These are phyloP conservation scores for Nemania abortiva DNA, from an alignment of 2,329 filamentous ascomycete species.

Conservation along the genomic window DNA sequence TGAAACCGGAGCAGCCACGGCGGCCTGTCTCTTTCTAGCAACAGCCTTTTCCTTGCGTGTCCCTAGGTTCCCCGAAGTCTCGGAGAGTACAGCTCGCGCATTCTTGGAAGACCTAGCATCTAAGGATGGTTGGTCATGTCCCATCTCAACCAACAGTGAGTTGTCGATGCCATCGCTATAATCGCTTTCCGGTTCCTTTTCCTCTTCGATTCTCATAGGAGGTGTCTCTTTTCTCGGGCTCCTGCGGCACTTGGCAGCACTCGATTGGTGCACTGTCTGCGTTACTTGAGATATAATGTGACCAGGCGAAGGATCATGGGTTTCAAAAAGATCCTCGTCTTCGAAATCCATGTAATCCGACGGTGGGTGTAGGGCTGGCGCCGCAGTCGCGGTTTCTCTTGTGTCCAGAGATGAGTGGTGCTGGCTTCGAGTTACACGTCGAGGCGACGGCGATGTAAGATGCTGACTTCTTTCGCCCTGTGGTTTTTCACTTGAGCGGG, in stretches of 20 bases:
- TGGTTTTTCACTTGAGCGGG: conserved; percentile 34
- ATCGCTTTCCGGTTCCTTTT: conserved; percentile 55
- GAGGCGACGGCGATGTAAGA: conserved; percentile 35
- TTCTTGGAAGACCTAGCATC: conserved; percentile 42
- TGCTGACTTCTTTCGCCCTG: conserved; percentile 31
- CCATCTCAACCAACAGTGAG: conserved; percentile 64
- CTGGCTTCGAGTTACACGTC: conserved; percentile 37
- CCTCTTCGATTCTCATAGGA: conserved; percentile 36
- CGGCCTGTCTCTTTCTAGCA: conserved; percentile 51
- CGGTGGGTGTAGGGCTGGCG: conserved; percentile 32
- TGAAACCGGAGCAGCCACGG: conserved; percentile 56
- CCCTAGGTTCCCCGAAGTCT: conserved; percentile 62
- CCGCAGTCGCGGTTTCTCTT: conserved; percentile 33
- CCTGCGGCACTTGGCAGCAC: conserved; percentile 38
- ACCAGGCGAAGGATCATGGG: conserved; percentile 36
- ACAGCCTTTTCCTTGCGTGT: conserved; percentile 51
- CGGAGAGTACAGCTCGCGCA: conserved; percentile 57
- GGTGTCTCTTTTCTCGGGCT: conserved; percentile 42
- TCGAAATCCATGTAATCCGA: conserved; percentile 52
- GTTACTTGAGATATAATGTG: conserved; percentile 30
- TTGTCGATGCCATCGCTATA: conserved; percentile 66
- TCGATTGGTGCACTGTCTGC: conserved; percentile 29
- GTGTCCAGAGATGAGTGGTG: conserved; percentile 4
- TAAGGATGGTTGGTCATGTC: conserved; percentile 56
- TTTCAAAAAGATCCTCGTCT: conserved; percentile 50